Conservation (phyloP, 169 alveolate genomes). For the Eimeria falciformis region DNA sequence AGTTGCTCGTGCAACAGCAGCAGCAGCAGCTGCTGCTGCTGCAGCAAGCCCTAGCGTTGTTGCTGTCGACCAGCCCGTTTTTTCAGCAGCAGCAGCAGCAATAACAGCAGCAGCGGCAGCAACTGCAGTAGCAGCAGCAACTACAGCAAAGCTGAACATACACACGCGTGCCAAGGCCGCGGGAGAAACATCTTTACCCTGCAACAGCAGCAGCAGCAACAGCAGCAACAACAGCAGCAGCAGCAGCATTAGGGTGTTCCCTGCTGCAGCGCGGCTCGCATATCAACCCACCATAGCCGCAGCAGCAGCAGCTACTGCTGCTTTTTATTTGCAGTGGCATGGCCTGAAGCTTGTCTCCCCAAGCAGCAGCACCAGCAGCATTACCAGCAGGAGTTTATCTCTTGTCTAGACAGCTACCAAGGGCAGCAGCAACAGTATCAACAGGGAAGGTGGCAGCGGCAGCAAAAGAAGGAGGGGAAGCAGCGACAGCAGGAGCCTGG, state of each 20-base stretch:
- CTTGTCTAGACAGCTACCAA: not conserved
- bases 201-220: constrained; percentile 43
- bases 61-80: no score
- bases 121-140: no score
- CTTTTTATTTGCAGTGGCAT: not conserved
- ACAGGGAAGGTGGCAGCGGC: not conserved
- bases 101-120: not conserved
- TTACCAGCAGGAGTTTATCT: not conserved
- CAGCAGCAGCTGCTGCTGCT: no score
- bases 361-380: not conserved
- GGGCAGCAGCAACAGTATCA: not conserved
- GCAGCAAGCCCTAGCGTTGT: no score
- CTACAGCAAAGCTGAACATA: no score
- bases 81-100: not conserved
- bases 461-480: constrained; percentile 15
- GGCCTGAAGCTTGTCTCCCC: no score
- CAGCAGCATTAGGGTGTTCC: not conserved
- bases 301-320: not conserved
- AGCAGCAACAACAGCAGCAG: constrained; percentile 25
- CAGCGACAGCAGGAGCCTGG: not conserved
- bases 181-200: no score
- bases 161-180: no score
- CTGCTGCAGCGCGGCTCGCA: constrained; percentile 13
- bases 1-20: constrained; percentile 7
- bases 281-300: not conserved